Percentiles rank a stretch among this genome's conserved stretches.
phyloP scores from a whole-genome alignment of 2,329 filamentous ascomycete species.

The Hirsutella minnesotensis region DNA sequence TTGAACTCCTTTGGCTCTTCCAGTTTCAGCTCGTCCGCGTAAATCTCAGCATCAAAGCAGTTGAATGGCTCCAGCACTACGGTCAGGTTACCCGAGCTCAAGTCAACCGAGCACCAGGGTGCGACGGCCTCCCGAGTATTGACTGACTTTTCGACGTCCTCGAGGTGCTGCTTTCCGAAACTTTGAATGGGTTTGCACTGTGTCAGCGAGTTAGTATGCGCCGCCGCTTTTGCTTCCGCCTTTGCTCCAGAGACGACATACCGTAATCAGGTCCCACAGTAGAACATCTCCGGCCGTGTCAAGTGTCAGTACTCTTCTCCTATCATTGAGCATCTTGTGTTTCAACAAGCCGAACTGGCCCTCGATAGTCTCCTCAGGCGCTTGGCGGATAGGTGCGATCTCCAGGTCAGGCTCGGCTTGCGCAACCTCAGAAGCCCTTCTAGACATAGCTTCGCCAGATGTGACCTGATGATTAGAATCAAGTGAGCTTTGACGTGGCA shows the following conservation, averaged over 20 bases:
- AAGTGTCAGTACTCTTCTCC: slow-evolving; percentile 76
- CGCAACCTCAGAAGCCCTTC: slow-evolving; percentile 23
- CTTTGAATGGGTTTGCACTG: slow-evolving; percentile 78
- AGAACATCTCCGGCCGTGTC: slow-evolving; percentile 93
- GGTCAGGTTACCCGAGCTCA: slow-evolving; percentile 80
- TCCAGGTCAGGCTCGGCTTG: slow-evolving; percentile 17
- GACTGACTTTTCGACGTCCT: slow-evolving; percentile 78
- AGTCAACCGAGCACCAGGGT: slow-evolving; percentile 93
- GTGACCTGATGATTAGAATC: slow-evolving; percentile 46
- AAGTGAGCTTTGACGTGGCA: slow-evolving; percentile 46
- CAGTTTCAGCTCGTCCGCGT: slow-evolving; percentile 76
- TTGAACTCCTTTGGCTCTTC: slow-evolving; percentile 68
- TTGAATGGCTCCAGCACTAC: slow-evolving; percentile 89
- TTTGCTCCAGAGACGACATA: slow-evolving; percentile 18
- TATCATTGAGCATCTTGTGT: slow-evolving; percentile 81
- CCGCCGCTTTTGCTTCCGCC: too few relatives aligned
- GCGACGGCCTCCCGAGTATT: slow-evolving; percentile 84
- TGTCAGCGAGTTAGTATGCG: neutral
- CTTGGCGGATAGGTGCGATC: slow-evolving; percentile 50
- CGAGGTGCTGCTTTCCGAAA: slow-evolving; percentile 89
- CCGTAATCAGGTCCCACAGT: slow-evolving; percentile 85
- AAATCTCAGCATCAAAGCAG: slow-evolving; percentile 95
- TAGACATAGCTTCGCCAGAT: slow-evolving; percentile 28
- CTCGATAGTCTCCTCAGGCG: slow-evolving; percentile 75
- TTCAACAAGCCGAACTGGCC: slow-evolving; percentile 94